These are phyloP conservation scores for Oryza glaberrima DNA, from an alignment of 176 grass and related monocot genomes.

Conservation along the genomic window DNA sequence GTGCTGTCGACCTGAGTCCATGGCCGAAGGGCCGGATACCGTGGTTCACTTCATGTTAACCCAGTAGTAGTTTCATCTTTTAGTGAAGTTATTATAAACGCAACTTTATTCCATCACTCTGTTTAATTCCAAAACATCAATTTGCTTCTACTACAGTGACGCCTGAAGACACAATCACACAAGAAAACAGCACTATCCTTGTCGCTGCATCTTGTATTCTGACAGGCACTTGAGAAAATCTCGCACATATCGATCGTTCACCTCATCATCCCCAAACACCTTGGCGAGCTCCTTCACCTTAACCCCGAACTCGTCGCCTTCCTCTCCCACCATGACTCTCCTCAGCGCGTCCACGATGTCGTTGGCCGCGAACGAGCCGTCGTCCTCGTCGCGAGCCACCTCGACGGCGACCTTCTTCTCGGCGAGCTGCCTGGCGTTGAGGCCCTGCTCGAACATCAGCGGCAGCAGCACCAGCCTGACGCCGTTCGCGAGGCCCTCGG, in stretches of 20 bases:
- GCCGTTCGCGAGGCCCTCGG: conserved; percentile 54
- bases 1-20: no score
- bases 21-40: no score
- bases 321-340: conserved; percentile 53
- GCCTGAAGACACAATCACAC: background rate
- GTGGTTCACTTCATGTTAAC: no score
- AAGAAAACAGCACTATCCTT: background rate
- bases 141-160: background rate
- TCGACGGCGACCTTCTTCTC: conserved; percentile 51
- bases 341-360: conserved; percentile 53
- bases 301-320: conserved; percentile 33
- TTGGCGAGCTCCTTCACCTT: conserved; percentile 45
- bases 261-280: conserved; percentile 56
- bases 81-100: background rate
- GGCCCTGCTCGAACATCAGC: conserved; percentile 65
- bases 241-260: conserved; percentile 47
- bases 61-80: background rate
- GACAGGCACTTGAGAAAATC: conserved; percentile 45
- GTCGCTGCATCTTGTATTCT: conserved; percentile 17
- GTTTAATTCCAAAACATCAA: background rate
- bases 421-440: conserved; percentile 58
- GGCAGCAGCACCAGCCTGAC: conserved; percentile 60
- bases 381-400: conserved; percentile 50
- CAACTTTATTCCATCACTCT: conserved; percentile 1
- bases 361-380: conserved; percentile 52